Conservation (phyloP, 768 basidiomycete species). For the Suillus hirtellus region DNA sequence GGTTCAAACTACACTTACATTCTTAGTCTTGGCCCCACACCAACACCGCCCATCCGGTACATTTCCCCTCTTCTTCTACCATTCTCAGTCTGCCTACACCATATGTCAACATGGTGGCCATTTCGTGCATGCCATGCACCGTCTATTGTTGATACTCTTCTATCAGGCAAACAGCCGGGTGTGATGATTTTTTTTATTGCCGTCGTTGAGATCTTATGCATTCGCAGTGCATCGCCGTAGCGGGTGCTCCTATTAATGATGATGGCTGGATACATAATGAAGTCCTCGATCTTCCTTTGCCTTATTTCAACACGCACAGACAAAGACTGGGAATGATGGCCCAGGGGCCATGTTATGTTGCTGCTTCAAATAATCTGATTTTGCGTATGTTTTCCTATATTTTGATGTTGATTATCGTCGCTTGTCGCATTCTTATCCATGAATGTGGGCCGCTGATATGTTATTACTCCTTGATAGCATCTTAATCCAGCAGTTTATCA, state of each 20-base stretch:
- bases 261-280: neutral
- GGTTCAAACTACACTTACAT: constrained; percentile 39
- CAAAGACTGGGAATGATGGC: neutral
- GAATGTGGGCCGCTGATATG: neutral
- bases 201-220: neutral
- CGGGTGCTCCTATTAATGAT: neutral
- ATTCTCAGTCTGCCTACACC: neutral
- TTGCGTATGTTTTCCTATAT: neutral
- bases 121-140: no score
- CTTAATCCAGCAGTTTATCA: neutral
- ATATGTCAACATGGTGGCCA: neutral
- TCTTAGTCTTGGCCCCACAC: neutral
- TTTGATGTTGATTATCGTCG: neutral
- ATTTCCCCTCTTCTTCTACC: neutral
- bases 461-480: neutral
- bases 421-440: neutral
- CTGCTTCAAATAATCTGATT: neutral
- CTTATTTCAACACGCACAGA: neutral
- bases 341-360: neutral
- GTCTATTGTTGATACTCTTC: neutral
- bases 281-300: neutral
- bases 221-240: neutral
- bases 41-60: neutral
- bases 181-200: neutral
- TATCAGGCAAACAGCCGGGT: neutral